Conservation (phyloP, 2,329 filamentous ascomycete genomes). For the Teratosphaeria epicoccoides region DNA sequence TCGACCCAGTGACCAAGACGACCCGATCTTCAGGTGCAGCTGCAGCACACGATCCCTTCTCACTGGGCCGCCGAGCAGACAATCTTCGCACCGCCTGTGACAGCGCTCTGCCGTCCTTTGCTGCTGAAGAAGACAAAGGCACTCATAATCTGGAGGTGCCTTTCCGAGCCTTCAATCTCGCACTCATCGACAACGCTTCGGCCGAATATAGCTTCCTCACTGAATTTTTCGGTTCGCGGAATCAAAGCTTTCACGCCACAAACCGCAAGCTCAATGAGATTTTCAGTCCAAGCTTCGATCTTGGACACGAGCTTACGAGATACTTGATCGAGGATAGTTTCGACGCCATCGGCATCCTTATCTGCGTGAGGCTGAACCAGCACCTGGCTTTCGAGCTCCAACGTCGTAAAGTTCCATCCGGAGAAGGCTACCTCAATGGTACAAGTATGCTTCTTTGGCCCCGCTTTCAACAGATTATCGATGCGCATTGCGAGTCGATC, state of each 20-base stretch:
- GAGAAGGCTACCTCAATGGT: constrained; percentile 85
- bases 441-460: constrained; percentile 97
- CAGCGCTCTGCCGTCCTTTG: constrained; percentile 70
- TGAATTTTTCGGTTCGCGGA: constrained; percentile 62
- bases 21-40: constrained; percentile 12
- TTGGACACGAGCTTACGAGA: constrained; percentile 69
- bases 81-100: constrained; percentile 64
- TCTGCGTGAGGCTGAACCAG: constrained; percentile 91
- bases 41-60: constrained; percentile 66
- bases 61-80: constrained; percentile 75
- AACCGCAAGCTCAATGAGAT: constrained; percentile 77
- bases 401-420: constrained; percentile 75
- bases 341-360: constrained; percentile 74
- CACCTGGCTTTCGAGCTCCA: constrained; percentile 91
- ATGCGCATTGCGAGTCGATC: constrained; percentile 81
- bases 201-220: constrained; percentile 92
- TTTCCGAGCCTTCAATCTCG: constrained; percentile 91
- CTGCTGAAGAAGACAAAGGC: constrained; percentile 80
- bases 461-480: constrained; percentile 86
- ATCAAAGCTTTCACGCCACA: constrained; percentile 64
- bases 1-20: constrained; percentile 49
- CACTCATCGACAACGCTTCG: constrained; percentile 83
- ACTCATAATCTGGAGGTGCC: constrained; percentile 81
- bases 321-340: constrained; percentile 64
- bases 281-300: constrained; percentile 78